phyloP scores from a whole-genome alignment of 352 stramenopile species.

The Aphanomyces invadans region DNA sequence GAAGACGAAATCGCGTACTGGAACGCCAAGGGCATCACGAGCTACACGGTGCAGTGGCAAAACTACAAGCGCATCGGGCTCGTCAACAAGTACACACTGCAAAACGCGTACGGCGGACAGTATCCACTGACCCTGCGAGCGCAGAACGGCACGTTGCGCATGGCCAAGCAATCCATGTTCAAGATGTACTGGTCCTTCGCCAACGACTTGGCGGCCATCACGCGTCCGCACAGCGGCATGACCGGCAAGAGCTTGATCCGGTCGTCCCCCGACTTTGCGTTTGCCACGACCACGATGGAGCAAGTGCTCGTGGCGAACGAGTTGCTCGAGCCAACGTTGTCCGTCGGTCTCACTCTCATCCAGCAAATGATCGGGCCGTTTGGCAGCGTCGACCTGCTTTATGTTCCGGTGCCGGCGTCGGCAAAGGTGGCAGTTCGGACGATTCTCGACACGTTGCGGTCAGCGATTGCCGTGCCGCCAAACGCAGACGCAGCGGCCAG shows the following conservation, averaged over 20 bases:
- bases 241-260: background rate
- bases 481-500: background rate
- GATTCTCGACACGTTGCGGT: background rate
- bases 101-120: background rate
- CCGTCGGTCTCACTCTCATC: background rate
- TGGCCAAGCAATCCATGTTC: background rate
- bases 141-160: background rate
- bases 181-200: constrained; percentile 17
- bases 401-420: background rate
- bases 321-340: background rate
- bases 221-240: background rate
- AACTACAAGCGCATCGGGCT: constrained; percentile 10
- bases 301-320: background rate
- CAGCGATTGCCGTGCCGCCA: background rate
- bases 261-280: background rate
- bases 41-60: constrained; percentile 16
- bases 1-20: background rate
- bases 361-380: background rate
- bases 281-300: background rate
- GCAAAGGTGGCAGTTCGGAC: background rate
- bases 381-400: constrained; percentile 13
- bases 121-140: background rate
- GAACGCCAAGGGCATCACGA: background rate
- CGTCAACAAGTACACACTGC: background rate
- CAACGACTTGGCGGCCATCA: constrained; percentile 2